A percentile compares a stretch with the other conserved stretches of the same genome.
Evolutionary conservation across 805 yeast species (phyloP).

Genomic region (Yarrowia yakushimensis): DNA sequence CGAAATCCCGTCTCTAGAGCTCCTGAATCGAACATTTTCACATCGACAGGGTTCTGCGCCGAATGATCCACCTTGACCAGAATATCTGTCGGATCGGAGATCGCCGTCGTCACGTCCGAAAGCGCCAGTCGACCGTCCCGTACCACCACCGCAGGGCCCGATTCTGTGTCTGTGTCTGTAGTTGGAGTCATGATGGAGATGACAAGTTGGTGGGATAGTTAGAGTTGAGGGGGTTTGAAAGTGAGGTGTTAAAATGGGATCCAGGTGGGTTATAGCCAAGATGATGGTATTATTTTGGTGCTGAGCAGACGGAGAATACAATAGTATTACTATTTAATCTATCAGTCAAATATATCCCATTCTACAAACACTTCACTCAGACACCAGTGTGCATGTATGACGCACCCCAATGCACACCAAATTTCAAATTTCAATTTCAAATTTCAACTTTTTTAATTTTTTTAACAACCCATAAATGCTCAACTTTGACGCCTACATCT

Average conservation of each 20-base stretch:
- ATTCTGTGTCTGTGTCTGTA: not conserved
- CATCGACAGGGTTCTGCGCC: slow-evolving; percentile 17
- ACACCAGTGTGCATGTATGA: too few species aligned
- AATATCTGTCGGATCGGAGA: not conserved
- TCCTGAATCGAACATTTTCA: not conserved
- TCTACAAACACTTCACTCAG: too few species aligned
- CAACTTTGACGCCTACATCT: not conserved
- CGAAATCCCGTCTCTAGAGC: not conserved
- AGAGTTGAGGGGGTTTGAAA: too few species aligned
- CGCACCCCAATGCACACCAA: too few species aligned
- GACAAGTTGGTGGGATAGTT: not conserved
- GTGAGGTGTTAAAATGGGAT: too few species aligned
- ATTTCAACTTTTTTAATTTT: not conserved
- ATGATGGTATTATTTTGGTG: too few species aligned
- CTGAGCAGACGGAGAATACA: too few species aligned
- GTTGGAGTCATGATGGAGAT: not conserved
- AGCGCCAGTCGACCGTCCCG: not conserved
- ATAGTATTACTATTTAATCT: too few species aligned
- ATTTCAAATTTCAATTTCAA: too few species aligned
- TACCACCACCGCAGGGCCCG: not conserved
- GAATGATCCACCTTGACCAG: not conserved
- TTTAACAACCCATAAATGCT: not conserved
- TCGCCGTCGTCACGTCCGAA: not conserved
- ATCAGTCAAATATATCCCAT: too few species aligned
- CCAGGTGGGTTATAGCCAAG: too few species aligned